A percentile compares a stretch with the other conserved stretches of the same genome.
Conservation (phyloP, 441 rosid species). For the Populus trichocarpa region DNA sequence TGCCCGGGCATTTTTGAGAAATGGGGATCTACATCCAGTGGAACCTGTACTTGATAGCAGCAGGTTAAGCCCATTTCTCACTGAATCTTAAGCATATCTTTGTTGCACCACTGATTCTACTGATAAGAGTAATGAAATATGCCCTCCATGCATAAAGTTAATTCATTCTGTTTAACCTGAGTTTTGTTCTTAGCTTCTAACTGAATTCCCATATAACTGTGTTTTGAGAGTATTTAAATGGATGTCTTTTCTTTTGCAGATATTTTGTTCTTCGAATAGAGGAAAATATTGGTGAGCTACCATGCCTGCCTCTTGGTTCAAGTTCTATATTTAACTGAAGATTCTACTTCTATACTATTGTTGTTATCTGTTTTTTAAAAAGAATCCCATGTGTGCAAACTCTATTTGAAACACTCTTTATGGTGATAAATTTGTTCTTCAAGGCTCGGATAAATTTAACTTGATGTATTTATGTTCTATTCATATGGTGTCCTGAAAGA, state of each 20-base stretch:
- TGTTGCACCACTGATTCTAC: conserved; percentile 3
- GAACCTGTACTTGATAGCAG: conserved; percentile 98
- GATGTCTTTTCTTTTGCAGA: conserved; percentile 53
- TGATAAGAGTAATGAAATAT: neutral
- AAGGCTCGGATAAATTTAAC: too few relatives aligned
- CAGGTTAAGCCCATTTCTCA: conserved; percentile 50
- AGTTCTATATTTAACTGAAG: conserved; percentile 1
- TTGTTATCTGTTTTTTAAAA: neutral
- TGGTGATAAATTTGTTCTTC: neutral
- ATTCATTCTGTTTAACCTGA: neutral
- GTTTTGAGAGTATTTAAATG: conserved; percentile 22
- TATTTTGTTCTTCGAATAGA: conserved; percentile 97
- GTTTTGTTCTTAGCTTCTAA: conserved; percentile 13
- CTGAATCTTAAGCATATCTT: conserved; percentile 3
- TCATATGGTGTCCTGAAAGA: too few relatives aligned
- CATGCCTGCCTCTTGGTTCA: conserved; percentile 6
- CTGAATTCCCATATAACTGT: neutral
- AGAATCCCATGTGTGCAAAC: neutral
- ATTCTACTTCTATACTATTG: neutral
- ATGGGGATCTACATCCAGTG: conserved; percentile 92
- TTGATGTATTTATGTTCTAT: too few relatives aligned
- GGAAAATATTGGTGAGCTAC: conserved; percentile 75
- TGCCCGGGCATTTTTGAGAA: conserved; percentile 88
- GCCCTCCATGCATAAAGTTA: neutral
- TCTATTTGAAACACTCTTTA: neutral